Conservation (phyloP, 495 filamentous ascomycete species). For the Aspergillus ostianus region DNA sequence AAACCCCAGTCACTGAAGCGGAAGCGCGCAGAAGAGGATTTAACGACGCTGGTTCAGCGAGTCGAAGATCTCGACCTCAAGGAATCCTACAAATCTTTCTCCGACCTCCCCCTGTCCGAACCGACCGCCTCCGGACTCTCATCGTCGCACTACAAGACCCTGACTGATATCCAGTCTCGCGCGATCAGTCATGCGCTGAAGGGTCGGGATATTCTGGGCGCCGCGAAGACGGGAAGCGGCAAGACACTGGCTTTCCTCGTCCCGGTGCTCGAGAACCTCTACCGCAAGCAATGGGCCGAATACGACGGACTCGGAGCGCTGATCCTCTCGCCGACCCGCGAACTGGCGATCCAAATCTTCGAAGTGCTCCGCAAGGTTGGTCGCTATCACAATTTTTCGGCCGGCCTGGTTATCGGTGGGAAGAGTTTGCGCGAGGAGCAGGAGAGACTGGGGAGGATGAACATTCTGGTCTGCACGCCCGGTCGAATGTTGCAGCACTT, state of each 20-base stretch:
- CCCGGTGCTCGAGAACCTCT: slow-evolving; percentile 92
- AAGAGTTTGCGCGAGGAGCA: slow-evolving; percentile 87
- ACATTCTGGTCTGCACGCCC: slow-evolving; percentile 95
- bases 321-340: slow-evolving; percentile 90
- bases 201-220: slow-evolving; percentile 86
- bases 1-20: slow-evolving; percentile 54
- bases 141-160: slow-evolving; percentile 80
- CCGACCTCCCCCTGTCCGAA: slow-evolving; percentile 81
- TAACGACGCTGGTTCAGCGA: slow-evolving; percentile 43
- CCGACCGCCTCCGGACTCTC: slow-evolving; percentile 79
- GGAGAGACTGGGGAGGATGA: slow-evolving; percentile 86
- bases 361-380: slow-evolving; percentile 91
- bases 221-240: slow-evolving; percentile 93
- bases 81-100: slow-evolving; percentile 52
- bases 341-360: slow-evolving; percentile 96
- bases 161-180: slow-evolving; percentile 89
- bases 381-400: slow-evolving; percentile 84
- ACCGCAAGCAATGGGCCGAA: slow-evolving; percentile 84
- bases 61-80: slow-evolving; percentile 55
- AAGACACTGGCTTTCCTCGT: slow-evolving; percentile 95
- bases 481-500: slow-evolving; percentile 94
- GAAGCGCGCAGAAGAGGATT: slow-evolving; percentile 53
- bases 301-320: slow-evolving; percentile 89
- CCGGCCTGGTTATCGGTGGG: slow-evolving; percentile 93
- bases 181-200: slow-evolving; percentile 84